phyloP scores from a whole-genome alignment of 768 basidiomycete species.

The Kwoniella mangroviensis region DNA sequence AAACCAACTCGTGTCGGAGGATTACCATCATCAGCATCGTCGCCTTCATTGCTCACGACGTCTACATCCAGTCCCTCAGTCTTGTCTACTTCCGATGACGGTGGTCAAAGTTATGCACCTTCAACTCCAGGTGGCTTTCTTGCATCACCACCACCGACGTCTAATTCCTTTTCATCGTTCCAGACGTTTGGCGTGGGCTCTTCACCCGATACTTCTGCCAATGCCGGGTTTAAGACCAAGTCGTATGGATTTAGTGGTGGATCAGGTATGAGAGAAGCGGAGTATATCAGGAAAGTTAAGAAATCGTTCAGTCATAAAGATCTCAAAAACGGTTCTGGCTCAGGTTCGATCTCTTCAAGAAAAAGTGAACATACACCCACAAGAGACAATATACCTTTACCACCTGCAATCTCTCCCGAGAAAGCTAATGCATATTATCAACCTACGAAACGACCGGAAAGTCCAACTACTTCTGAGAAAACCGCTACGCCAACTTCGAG shows the following conservation, averaged over 20 bases:
- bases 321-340: conserved; percentile 25
- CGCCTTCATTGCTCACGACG: conserved; percentile 19
- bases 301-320: conserved; percentile 38
- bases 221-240: conserved; percentile 28
- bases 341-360: conserved; percentile 23
- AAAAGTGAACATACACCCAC: conserved; percentile 26
- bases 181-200: conserved; percentile 35
- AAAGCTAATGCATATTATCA: conserved; percentile 33
- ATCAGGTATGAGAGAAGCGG: conserved; percentile 42
- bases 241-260: conserved; percentile 49
- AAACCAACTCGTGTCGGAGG: background rate
- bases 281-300: conserved; percentile 44
- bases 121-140: conserved; percentile 2
- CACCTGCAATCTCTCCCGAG: conserved; percentile 28
- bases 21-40: conserved; percentile 7
- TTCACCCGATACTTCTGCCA: background rate
- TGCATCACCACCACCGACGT: conserved; percentile 41
- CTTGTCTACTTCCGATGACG: conserved; percentile 4
- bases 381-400: conserved; percentile 17
- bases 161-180: conserved; percentile 43
- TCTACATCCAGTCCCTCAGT: conserved; percentile 28
- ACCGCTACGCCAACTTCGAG: conserved; percentile 40
- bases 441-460: conserved; percentile 8
- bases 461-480: conserved; percentile 24
- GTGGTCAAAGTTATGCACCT: background rate